These are phyloP conservation scores for Cruciata laevipes DNA, from an alignment of 257 asterid species.

Conservation along the genomic window DNA sequence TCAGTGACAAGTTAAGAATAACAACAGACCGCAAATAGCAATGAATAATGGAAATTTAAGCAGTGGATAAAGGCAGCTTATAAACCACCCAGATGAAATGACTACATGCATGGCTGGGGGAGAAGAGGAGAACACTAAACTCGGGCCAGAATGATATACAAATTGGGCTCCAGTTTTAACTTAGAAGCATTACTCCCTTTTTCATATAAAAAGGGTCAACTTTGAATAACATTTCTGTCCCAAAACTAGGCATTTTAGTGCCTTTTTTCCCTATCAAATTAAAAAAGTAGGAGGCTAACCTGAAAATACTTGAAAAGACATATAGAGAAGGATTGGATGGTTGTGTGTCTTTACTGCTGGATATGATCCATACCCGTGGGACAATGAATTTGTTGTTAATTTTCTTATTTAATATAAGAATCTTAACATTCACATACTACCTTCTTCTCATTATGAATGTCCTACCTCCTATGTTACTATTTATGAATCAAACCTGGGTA, in stretches of 20 bases:
- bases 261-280: not conserved
- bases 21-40: not conserved
- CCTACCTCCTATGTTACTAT: not conserved
- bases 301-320: no score
- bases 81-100: not conserved
- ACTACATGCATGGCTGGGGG: not conserved
- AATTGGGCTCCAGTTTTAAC: not conserved
- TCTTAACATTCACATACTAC: not conserved
- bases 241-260: not conserved
- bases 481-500: not conserved
- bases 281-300: no score
- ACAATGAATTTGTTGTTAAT: not conserved
- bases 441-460: not conserved
- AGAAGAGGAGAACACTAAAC: not conserved
- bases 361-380: not conserved
- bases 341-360: no score
- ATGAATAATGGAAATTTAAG: not conserved
- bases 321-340: not conserved
- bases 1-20: constrained; percentile 3
- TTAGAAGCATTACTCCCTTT: not conserved
- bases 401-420: not conserved
- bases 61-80: not conserved
- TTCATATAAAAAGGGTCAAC: not conserved
- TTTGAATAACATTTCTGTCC: not conserved
- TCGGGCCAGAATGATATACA: not conserved